Evolutionary conservation across 2,329 filamentous ascomycete species (phyloP).

Genomic region (Aspergillus piperis): DNA sequence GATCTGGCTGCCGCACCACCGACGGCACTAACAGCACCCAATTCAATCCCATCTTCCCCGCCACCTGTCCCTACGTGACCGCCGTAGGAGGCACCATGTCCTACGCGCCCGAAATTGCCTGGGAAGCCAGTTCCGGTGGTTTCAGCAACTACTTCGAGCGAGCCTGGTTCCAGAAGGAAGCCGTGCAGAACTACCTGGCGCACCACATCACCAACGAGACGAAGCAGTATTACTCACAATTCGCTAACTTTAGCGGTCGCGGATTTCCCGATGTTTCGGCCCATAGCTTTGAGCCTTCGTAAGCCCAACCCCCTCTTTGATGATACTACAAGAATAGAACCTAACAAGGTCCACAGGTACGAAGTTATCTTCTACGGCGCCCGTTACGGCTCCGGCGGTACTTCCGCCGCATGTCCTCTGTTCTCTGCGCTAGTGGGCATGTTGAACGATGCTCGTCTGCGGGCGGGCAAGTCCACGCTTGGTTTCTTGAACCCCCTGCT

Average conservation of each 20-base stretch:
- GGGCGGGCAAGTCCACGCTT: slow-evolving; percentile 49
- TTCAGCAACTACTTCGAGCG: slow-evolving; percentile 55
- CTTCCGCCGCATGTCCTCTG: slow-evolving; percentile 54
- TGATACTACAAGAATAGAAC: no score
- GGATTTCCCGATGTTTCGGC: slow-evolving; percentile 62
- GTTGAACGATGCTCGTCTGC: slow-evolving; percentile 7
- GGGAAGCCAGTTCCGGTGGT: slow-evolving; percentile 49
- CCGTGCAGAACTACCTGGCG: slow-evolving; percentile 49
- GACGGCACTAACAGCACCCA: slow-evolving; percentile 54
- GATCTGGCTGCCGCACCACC: slow-evolving; percentile 48
- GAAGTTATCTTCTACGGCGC: slow-evolving; percentile 19
- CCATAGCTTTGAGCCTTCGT: slow-evolving; percentile 52
- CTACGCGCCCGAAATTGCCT: slow-evolving; percentile 51
- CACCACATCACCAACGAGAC: slow-evolving; percentile 20
- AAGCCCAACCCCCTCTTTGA: no score
- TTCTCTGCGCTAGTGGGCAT: slow-evolving; percentile 55
- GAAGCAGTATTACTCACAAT: slow-evolving; percentile 49
- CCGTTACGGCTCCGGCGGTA: slow-evolving; percentile 22
- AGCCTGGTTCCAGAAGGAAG: slow-evolving; percentile 50
- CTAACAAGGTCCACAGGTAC: slow-evolving; percentile 5
- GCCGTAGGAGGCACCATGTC: slow-evolving; percentile 62
- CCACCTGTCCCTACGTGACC: slow-evolving; percentile 68
- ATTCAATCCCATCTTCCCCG: slow-evolving; percentile 65
- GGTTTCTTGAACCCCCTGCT: slow-evolving; percentile 62
- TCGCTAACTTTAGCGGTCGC: slow-evolving; percentile 51